Percentiles rank a stretch among this genome's conserved stretches.
phyloP scores from a whole-genome alignment of 2,329 filamentous ascomycete species.

The Orbilia quercus region DNA sequence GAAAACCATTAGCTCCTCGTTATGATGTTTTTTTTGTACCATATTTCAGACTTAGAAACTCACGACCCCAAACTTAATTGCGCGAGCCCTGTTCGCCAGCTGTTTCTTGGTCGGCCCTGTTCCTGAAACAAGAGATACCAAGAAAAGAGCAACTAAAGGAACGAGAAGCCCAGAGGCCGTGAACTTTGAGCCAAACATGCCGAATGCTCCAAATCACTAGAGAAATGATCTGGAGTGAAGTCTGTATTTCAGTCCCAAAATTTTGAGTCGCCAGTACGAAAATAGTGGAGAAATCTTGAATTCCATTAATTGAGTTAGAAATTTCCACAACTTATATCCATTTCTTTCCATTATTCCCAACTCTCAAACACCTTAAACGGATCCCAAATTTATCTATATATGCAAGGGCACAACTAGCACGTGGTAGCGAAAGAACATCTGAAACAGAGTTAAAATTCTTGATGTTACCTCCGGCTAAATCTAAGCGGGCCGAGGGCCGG shows the following conservation, averaged over 20 bases:
- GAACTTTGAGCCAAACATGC: neutral
- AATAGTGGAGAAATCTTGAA: neutral
- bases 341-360: too few relatives aligned
- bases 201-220: neutral
- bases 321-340: neutral
- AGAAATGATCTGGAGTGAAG: too few relatives aligned
- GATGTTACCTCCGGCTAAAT: conserved; percentile 2
- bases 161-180: neutral
- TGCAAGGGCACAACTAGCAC: neutral
- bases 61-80: conserved; percentile 25
- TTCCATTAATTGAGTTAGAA: neutral
- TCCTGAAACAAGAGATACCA: neutral
- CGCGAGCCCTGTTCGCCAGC: conserved; percentile 11
- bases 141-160: neutral
- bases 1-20: neutral
- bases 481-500: conserved; percentile 12
- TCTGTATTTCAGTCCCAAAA: too few relatives aligned
- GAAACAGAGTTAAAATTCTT: neutral
- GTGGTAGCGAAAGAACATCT: neutral
- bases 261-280: too few relatives aligned
- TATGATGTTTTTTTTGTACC: too few relatives aligned
- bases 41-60: neutral
- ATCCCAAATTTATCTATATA: neutral
- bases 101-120: conserved; percentile 25
- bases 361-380: neutral